Conservation (phyloP, 345 rosid species). For the Gossypium thurberi region DNA sequence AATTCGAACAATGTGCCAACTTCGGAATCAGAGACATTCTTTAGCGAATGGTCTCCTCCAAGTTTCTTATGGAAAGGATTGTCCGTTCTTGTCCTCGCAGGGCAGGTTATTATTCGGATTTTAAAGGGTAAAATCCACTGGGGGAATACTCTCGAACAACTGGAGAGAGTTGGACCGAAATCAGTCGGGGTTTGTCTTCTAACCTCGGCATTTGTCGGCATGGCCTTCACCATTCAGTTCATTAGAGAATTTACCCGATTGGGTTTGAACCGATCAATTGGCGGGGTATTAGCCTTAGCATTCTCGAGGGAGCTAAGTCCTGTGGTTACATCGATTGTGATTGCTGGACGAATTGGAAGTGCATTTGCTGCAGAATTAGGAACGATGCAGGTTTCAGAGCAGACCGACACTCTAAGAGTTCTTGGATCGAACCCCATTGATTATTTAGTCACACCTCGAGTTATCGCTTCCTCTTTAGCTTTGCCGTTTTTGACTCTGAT, state of each 20-base stretch:
- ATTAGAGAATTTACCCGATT: conserved; percentile 72
- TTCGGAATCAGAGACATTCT: conserved; percentile 13
- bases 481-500: background rate
- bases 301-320: conserved; percentile 80
- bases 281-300: conserved; percentile 74
- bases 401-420: conserved; percentile 63
- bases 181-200: conserved; percentile 77
- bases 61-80: conserved; percentile 65
- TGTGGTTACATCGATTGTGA: conserved; percentile 65
- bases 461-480: conserved; percentile 55
- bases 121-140: background rate
- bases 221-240: conserved; percentile 83
- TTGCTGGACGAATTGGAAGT: conserved; percentile 44
- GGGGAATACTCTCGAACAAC: background rate
- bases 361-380: conserved; percentile 4
- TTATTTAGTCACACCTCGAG: conserved; percentile 66
- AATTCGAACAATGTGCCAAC: conserved; percentile 7
- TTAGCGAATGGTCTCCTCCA: conserved; percentile 60
- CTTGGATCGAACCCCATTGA: conserved; percentile 68
- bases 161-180: conserved; percentile 68
- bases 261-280: conserved; percentile 64
- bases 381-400: conserved; percentile 74
- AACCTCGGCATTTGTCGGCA: conserved; percentile 71
- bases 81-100: conserved; percentile 52
- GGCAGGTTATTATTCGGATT: conserved; percentile 43